Evolutionary conservation across 2,329 filamentous ascomycete species (phyloP), one percentile per base, ranked within the genome.

Genomic region (Fusarium floridanum): DNA sequence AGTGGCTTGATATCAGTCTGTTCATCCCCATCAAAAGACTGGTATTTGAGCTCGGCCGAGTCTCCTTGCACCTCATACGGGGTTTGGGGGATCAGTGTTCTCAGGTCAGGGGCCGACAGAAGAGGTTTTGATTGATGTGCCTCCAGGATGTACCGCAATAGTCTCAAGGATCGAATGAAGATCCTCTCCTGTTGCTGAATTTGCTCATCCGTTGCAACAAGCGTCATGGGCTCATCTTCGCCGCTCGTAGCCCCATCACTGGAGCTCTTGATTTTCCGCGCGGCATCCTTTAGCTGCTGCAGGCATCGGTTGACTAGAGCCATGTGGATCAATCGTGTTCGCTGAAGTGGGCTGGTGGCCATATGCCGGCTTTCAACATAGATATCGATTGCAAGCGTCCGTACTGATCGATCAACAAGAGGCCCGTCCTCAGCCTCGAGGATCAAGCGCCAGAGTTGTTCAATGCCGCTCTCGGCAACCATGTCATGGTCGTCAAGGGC

Each of bases 401-500:
- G 87, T 34, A 93, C 95, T 1, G 94, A 93, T 62, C 87, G 84
- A 22, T 88, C 87, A 74, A 94, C 94, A 57, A 97, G 91, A 0
- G 87, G 89, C 41, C 88, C 85, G 41, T 89, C 85, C 6, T 91
- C 90, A 2, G 93, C 91, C 17, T 89, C 91, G 63, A 97, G 84
- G 37, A 96, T 91, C 76, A 98, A 90, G 27, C 91, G 90, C 95
- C 95, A 98, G n/a, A 98, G 85, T 67, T 95, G 89, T 76, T 97
- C 93, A 50, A 89, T 86, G 29, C 84, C 89, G 73, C 82, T 88
- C 70, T 85, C 88, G 74, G 88, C 84, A 32, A 90, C 80, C 12
- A 86, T 83, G n/a, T 86, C 83, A 9, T 87, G 84, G 55, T 89
- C 87, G 65, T 89, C 87, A 24, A 91, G 82, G 22, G 86, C 79